Base-by-base conservation (phyloP, 1,284 basidiomycete species). In the Mixia osmundae region DNA sequence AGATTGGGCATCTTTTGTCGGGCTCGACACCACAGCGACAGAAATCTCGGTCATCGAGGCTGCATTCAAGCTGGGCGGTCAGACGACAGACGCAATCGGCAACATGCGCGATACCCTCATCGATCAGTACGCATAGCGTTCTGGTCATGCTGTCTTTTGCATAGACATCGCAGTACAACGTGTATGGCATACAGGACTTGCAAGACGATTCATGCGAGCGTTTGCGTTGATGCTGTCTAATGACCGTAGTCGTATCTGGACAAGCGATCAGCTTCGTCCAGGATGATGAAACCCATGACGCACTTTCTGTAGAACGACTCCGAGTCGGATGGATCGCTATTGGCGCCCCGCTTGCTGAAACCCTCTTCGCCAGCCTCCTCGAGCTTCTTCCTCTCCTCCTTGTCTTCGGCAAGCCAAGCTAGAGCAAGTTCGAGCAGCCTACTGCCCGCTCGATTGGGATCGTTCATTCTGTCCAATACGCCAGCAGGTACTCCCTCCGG, bases 1-100 rank as follows among this genome's bases (percentile, higher is more conserved):
- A 44, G 87, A 97, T 58, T 97, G 87, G 83, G 83, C 78, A 61
- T 89, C 91, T 12, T 97, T 97, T 59, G 82, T 80, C 21, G 85
- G 85, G 27, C 65, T 89, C 28, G 85, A 94, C 55, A 91, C 89
- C 38, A 95, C 89, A 16, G 91, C 91, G 14, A 95, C 89, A 36
- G 91, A 99, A 60, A 80, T 95, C 55, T 80, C 75, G 50, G 91
- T 99, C 35, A 91, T 97, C 48, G 91, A 99, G 57, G 83, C 85
- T 25, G 69, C 83, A 25, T 99, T 97, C 68, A 87, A 51, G 45
- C 43, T 51, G 22, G 43, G 42, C 16, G 47, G 47, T 12, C 46
- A 48, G 34, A 46, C 49, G 28, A 38, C 43, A 21, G 32, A 37
- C 18, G 37, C 41, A 10, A 51, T 50, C 24, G 41, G 37, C 7